Percentiles rank a stretch among this genome's conserved stretches.
Evolutionary conservation across 257 asterid species (phyloP).

Genomic region (Solanum infundibuliforme): DNA sequence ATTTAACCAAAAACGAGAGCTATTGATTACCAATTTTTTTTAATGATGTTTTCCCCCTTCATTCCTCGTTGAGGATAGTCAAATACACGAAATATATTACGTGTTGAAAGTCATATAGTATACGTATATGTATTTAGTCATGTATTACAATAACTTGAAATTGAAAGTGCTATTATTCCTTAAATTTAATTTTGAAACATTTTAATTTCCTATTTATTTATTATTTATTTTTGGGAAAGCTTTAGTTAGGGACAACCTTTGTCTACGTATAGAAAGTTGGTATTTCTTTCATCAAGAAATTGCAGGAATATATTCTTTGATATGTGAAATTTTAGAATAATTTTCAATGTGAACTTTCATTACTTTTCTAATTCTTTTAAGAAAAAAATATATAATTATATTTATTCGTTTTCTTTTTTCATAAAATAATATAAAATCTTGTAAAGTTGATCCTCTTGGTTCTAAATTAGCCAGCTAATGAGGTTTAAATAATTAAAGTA

Average conservation of each 20-base stretch:
- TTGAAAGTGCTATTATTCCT: neutral
- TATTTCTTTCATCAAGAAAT: neutral
- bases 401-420: neutral
- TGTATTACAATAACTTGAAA: neutral
- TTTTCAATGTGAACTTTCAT: neutral
- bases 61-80: too few relatives aligned
- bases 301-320: neutral
- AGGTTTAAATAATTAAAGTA: neutral
- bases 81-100: too few relatives aligned
- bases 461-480: neutral
- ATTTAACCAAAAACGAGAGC: too few relatives aligned
- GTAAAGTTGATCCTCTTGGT: neutral
- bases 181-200: neutral
- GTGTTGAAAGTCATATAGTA: too few relatives aligned
- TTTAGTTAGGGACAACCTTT: neutral
- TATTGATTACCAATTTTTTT: neutral
- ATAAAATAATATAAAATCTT: neutral
- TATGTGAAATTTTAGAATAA: neutral
- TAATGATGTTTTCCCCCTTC: too few relatives aligned
- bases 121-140: neutral
- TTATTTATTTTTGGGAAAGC: neutral
- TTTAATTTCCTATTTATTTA: neutral
- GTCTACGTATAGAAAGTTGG: neutral
- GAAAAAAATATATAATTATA: neutral
- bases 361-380: neutral